These are phyloP conservation scores for Phoma sp. DNA, from an alignment of 2,329 filamentous ascomycete species.

Conservation along the genomic window DNA sequence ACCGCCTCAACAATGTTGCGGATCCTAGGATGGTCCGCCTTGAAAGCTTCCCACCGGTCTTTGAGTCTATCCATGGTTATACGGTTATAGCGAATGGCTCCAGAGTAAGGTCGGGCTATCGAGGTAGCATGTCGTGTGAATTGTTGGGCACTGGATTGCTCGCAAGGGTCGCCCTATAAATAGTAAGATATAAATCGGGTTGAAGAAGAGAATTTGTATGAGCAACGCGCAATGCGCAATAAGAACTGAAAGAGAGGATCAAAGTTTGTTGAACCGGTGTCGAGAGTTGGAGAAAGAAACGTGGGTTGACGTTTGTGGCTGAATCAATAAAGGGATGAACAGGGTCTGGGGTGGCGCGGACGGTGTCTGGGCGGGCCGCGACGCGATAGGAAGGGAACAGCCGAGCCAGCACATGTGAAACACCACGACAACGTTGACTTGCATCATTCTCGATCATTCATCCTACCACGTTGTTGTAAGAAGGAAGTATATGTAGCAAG, in stretches of 20 bases:
- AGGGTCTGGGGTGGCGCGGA: conserved; percentile 21
- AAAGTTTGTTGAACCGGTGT: conserved; percentile 4
- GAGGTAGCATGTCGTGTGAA: conserved; percentile 16
- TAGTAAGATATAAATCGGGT: conserved; percentile 11
- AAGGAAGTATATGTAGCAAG: too few species aligned
- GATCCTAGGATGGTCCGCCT: conserved; percentile 13
- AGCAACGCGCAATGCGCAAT: conserved; percentile 3
- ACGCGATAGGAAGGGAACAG: conserved; percentile 15
- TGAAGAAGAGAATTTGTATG: background rate
- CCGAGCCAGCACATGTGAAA: conserved; percentile 16
- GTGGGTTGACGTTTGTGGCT: conserved; percentile 19
- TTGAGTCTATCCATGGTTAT: conserved; percentile 17
- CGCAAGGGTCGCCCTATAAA: conserved; percentile 7
- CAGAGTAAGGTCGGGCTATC: conserved; percentile 11
- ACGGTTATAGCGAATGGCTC: conserved; percentile 8
- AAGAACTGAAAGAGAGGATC: conserved; percentile 1
- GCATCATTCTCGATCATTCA: conserved; percentile 5
- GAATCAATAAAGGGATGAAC: conserved; percentile 21
- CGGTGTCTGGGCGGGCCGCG: conserved; percentile 6
- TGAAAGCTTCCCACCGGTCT: conserved; percentile 16
- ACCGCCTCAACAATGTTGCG: conserved; percentile 18
- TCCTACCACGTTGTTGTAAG: background rate
- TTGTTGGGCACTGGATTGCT: conserved; percentile 5
- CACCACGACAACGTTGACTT: conserved; percentile 13
- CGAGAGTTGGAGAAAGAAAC: background rate